A percentile compares a stretch with the other conserved stretches of the same genome.
Conservation (phyloP, 495 filamentous ascomycete species). For the Lindgomyces ingoldianus region DNA sequence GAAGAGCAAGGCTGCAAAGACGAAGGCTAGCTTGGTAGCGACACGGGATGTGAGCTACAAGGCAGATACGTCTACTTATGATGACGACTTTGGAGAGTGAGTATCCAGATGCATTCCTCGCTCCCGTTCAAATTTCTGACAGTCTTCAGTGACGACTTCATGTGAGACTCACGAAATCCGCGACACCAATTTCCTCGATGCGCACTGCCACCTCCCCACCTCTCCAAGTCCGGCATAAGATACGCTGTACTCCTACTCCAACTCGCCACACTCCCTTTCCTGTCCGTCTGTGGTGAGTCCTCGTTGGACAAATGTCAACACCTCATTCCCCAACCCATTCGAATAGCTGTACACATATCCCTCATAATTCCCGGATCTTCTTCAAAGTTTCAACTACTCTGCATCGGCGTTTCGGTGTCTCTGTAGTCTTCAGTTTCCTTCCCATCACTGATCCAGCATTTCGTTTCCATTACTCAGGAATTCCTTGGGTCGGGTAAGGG, state of each 20-base stretch:
- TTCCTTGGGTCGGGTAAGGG: no score
- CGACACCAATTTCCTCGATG: background rate
- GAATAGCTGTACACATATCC: background rate
- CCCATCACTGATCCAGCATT: no score
- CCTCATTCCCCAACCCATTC: no score
- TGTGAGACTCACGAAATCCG: slow-evolving; percentile 37
- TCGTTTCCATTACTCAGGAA: no score
- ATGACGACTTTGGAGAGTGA: slow-evolving; percentile 76
- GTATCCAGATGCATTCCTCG: slow-evolving; percentile 41
- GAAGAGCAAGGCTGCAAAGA: slow-evolving; percentile 94
- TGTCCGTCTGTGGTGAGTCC: no score
- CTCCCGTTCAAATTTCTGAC: slow-evolving; percentile 4
- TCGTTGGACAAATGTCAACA: no score
- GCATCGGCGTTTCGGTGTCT: no score
- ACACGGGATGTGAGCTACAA: slow-evolving; percentile 61
- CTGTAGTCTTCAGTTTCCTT: no score
- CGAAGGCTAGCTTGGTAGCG: slow-evolving; percentile 79
- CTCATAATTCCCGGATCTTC: no score
- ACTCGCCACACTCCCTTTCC: background rate
- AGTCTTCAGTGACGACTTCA: slow-evolving; percentile 45
- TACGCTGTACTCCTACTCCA: background rate
- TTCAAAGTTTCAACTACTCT: no score
- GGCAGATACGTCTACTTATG: slow-evolving; percentile 73
- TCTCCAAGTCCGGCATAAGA: background rate
- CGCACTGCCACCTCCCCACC: background rate